Evolutionary conservation across 441 rosid genomes (phyloP), one percentile per base, ranked within the genome.

Genomic region (Euphorbia schlechtendalii): DNA sequence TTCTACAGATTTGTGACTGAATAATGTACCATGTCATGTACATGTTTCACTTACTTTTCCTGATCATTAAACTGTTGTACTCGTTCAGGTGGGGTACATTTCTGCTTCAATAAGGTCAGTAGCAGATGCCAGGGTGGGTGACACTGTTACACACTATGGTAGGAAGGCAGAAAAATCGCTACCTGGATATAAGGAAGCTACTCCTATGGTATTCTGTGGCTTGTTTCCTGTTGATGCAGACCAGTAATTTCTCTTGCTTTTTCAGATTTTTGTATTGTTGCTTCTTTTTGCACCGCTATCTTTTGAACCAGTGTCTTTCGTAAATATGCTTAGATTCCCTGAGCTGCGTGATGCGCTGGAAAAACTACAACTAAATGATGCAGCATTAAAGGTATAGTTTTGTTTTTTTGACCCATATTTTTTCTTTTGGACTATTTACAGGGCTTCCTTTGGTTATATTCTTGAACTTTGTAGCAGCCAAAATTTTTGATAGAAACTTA

Each of bases 181-280:
- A 64, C 92, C 97, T 66, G 99, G 99, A 76, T 94, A 94, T 54
- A 90, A 81, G 77, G 96, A 94, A 86, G 96, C 91, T 71, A 90
- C 97, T 21, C 96, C 97, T 54, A 90, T 87, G 96, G 99, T 94
- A 80, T 94, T 94, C 72, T 90, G 99, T 71, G 99, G 99, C 79
- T 80, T 94, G 53, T 94, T 94, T 74, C 99, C 99, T 56, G 89
- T 94, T 75, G 99, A 94, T 71, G 97, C 97, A 41, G 96, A 90
- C 85, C 99, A 89, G 96, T 94, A 84, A 65, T 75, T 62, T 59
- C 67, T 78, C 56, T 73, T 63, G 57, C 61, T 55, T 69, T 2
- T 68, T 66, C 71, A 30, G 55, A 63, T 65, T 61, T 21, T 34
- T 32, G 6, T 30, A 20, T 41, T 25, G 46, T 32, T 55, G 56